Percentiles rank a stretch among this genome's conserved stretches.
Conservation (phyloP, 305 asterid genomes). For the Stenogyne calaminthoides region DNA sequence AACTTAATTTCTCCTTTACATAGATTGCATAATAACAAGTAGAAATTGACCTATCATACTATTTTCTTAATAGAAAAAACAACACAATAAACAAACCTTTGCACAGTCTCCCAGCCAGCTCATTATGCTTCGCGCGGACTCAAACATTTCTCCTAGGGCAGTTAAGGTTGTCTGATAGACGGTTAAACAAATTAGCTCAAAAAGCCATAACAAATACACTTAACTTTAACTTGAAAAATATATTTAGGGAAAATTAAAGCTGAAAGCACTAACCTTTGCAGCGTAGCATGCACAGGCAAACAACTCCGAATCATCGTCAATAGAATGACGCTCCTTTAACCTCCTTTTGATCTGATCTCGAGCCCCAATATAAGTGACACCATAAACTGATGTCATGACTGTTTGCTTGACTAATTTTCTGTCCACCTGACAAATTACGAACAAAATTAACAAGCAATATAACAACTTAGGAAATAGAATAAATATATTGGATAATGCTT, state of each 20-base stretch:
- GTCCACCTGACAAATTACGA: slow-evolving; percentile 63
- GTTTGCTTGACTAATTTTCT: slow-evolving; percentile 98
- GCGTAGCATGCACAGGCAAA: slow-evolving; percentile 90
- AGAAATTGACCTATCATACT: background rate
- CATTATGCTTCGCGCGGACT: slow-evolving; percentile 96
- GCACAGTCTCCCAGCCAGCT: slow-evolving; percentile 98
- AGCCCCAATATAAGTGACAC: slow-evolving; percentile 95
- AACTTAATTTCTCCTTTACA: background rate
- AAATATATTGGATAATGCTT: slow-evolving; percentile 7
- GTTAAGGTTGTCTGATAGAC: slow-evolving; percentile 73
- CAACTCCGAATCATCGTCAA: slow-evolving; percentile 68
- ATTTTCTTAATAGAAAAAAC: background rate
- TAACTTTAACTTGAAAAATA: background rate
- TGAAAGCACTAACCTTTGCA: slow-evolving; percentile 63
- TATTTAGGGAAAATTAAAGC: slow-evolving; percentile 24
- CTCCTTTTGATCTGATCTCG: slow-evolving; percentile 93
- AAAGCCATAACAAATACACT: background rate
- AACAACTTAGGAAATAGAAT: background rate
- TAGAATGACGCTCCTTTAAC: slow-evolving; percentile 77
- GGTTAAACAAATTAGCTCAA: slow-evolving; percentile 31
- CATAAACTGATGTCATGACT: slow-evolving; percentile 97
- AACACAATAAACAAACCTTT: slow-evolving; percentile 54
- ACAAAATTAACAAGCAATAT: slow-evolving; percentile 17
- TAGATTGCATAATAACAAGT: too few relatives aligned
- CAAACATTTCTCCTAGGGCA: slow-evolving; percentile 94